Base-by-base conservation (phyloP, 1,284 basidiomycete species). In the Apiotrichum siamense region DNA sequence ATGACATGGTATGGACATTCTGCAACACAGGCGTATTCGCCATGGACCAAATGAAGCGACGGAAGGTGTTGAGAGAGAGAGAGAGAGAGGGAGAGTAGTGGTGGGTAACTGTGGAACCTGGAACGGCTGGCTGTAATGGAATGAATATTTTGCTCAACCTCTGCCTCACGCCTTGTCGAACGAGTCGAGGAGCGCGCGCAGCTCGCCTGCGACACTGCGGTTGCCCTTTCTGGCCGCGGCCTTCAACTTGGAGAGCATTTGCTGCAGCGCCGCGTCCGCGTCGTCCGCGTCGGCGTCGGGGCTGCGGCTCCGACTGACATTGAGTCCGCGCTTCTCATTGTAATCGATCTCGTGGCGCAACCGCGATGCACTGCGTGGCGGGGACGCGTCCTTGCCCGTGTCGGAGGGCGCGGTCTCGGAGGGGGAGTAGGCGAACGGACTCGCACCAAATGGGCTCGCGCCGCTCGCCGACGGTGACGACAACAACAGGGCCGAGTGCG, bases 401-500 rank as follows among this genome's bases (percentile, higher is more conserved):
- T 41, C 47, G n/a, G 33, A 33, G 20, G 49, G 55, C 15, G 42
- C 37, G 31, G 39, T 31, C 25, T 54, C 52, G 35, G 43, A 25
- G 13, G 55, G 55, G 18, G 42, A 46, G 17, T n/a, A n/a, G n/a
- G n/a, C n/a, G n/a, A n/a, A n/a, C n/a, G n/a, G n/a, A n/a, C n/a
- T n/a, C n/a, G n/a, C n/a, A n/a, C n/a, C n/a, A n/a, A n/a, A n/a
- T n/a, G n/a, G n/a, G n/a, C n/a, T n/a, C n/a, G n/a, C n/a, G n/a
- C n/a, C n/a, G n/a, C n/a, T n/a, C n/a, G 37, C 50, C 0, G 32
- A 33, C 18, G 66, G 66, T 40, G 54, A 58, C 2, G 60, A 62
- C 29, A 64, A 50, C 18, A 69, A 57, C 24, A 67, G 52, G 2
- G 61, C 65, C 13, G 65, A 67, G 48, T 67, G 66, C 1, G 64